phyloP scores from a whole-genome alignment of 2,329 filamentous ascomycete genomes.

The Sporothrix variecibatus region DNA sequence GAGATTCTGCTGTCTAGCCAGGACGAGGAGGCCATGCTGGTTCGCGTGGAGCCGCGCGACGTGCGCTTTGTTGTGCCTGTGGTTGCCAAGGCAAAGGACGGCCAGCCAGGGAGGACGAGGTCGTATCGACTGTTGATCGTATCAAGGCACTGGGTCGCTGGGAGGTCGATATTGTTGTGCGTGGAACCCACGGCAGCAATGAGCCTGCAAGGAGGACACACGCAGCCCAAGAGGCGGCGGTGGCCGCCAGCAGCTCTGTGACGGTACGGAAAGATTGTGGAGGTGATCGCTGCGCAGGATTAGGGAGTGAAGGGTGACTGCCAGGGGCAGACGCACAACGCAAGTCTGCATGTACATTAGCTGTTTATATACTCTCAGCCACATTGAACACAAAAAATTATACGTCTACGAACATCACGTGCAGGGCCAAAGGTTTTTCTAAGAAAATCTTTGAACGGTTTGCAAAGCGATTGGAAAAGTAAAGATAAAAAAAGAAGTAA shows the following conservation, averaged over 20 bases:
- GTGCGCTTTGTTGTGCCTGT: constrained; percentile 39
- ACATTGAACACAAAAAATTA: neutral
- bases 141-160: constrained; percentile 46
- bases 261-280: constrained; percentile 40
- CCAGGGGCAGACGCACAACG: neutral
- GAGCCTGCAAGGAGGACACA: neutral
- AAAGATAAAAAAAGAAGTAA: neutral
- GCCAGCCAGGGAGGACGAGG: constrained; percentile 32
- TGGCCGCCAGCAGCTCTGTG: constrained; percentile 28
- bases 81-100: too few relatives aligned
- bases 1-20: constrained; percentile 38
- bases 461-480: neutral
- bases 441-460: too few relatives aligned
- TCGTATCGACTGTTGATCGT: constrained; percentile 40
- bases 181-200: constrained; percentile 28
- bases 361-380: constrained; percentile 1
- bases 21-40: constrained; percentile 39
- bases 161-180: constrained; percentile 42
- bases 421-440: too few relatives aligned
- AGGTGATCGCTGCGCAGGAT: constrained; percentile 39
- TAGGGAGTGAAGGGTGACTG: neutral
- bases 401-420: too few relatives aligned
- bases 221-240: neutral
- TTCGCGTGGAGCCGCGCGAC: constrained; percentile 41
- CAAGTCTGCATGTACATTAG: neutral